These are phyloP conservation scores for Colletotrichum sublineola DNA, from an alignment of 2,329 filamentous ascomycete genomes.

Conservation along the genomic window DNA sequence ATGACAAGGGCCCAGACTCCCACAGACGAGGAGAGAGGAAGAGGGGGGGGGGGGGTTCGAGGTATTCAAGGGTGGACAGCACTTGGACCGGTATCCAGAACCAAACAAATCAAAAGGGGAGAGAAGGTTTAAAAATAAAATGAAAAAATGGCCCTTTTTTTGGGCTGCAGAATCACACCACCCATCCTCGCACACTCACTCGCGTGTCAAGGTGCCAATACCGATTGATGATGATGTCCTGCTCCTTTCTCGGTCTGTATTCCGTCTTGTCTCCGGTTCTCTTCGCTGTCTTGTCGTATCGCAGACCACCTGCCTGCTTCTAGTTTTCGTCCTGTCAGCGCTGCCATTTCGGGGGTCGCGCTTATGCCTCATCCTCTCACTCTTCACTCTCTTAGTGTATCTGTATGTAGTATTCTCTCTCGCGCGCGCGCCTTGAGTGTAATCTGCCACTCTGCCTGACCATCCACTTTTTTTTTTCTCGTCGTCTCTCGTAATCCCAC, in stretches of 20 bases:
- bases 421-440: too few species aligned
- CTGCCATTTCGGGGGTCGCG: not conserved
- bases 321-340: not conserved
- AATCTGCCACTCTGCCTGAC: not conserved
- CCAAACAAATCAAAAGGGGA: not conserved
- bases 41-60: not conserved
- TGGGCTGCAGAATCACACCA: slow-evolving; percentile 5
- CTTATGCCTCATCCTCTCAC: not conserved
- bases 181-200: not conserved
- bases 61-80: not conserved
- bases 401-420: not conserved
- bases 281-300: too few species aligned
- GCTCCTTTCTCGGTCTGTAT: not conserved
- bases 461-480: not conserved
- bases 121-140: not conserved
- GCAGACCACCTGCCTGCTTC: too few species aligned
- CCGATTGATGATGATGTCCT: too few species aligned
- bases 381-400: not conserved
- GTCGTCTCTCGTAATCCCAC: not conserved
- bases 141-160: not conserved
- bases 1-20: not conserved
- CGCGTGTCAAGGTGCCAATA: not conserved
- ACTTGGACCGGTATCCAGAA: slow-evolving; percentile 1
- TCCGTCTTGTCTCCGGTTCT: not conserved
- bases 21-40: not conserved